These are phyloP conservation scores for Rhinocladiella mackenziei DNA, from an alignment of 2,329 filamentous ascomycete genomes.

Conservation along the genomic window DNA sequence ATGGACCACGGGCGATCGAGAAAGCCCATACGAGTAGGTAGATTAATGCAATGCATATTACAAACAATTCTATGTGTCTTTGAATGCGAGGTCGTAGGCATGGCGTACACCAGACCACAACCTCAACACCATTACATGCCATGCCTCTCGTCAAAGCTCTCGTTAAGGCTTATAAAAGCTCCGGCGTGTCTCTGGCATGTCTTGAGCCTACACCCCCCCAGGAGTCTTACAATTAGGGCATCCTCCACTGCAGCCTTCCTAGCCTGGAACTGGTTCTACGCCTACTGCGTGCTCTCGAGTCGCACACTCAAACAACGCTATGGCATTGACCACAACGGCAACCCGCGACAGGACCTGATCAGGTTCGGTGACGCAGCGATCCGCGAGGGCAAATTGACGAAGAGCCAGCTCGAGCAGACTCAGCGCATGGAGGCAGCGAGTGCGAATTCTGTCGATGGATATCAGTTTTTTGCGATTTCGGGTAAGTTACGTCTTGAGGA, in stretches of 20 bases:
- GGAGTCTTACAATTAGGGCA: no score
- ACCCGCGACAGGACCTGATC: constrained; percentile 45
- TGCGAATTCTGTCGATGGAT: constrained; percentile 44
- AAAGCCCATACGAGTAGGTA: no score
- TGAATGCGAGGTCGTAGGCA: no score
- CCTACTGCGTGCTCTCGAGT: constrained; percentile 44
- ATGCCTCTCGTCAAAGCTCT: no score
- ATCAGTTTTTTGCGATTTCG: constrained; percentile 34
- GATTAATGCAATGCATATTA: no score
- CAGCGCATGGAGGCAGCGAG: constrained; percentile 45
- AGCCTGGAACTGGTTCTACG: constrained; percentile 34
- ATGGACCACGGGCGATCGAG: background rate
- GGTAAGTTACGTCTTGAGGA: constrained; percentile 15
- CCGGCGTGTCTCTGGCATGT: no score
- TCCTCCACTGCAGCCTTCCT: constrained; percentile 20
- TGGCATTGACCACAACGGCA: constrained; percentile 47
- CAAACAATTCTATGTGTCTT: no score
- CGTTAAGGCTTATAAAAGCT: no score
- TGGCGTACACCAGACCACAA: no score
- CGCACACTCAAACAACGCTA: constrained; percentile 43
- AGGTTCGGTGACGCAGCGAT: constrained; percentile 46
- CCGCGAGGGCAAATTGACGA: constrained; percentile 43
- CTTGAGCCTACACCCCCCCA: no score
- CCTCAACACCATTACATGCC: no score
- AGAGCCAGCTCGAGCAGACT: constrained; percentile 41